These are phyloP conservation scores for Jamesozyma hellenica DNA, from an alignment of 805 yeast genomes.

Conservation along the genomic window DNA sequence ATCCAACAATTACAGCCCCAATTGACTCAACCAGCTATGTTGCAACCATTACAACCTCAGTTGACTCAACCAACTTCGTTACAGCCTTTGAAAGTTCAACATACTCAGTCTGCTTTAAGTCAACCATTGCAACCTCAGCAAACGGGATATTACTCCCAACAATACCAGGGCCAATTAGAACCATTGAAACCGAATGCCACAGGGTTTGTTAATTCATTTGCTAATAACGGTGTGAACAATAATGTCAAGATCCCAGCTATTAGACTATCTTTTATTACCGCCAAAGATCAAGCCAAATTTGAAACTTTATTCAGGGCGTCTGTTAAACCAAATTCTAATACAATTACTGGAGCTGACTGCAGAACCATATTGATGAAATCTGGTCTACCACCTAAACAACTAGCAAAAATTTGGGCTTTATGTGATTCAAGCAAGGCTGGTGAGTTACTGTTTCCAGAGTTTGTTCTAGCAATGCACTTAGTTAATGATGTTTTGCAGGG, in stretches of 20 bases:
- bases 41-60: slow-evolving; percentile 9
- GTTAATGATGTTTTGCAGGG: slow-evolving; percentile 73
- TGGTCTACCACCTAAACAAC: slow-evolving; percentile 58
- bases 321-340: slow-evolving; percentile 43
- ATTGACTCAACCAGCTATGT: slow-evolving; percentile 20
- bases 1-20: slow-evolving; percentile 5
- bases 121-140: slow-evolving; percentile 29
- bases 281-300: slow-evolving; percentile 76
- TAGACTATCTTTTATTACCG: slow-evolving; percentile 74
- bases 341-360: slow-evolving; percentile 62
- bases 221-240: slow-evolving; percentile 40
- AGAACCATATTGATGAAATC: slow-evolving; percentile 73
- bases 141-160: slow-evolving; percentile 38
- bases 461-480: slow-evolving; percentile 82
- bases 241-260: slow-evolving; percentile 61
- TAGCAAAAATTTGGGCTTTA: slow-evolving; percentile 83
- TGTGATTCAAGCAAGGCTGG: slow-evolving; percentile 88
- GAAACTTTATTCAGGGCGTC: slow-evolving; percentile 76
- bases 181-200: slow-evolving; percentile 37
- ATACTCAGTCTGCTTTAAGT: neutral
- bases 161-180: slow-evolving; percentile 24
- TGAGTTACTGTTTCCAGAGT: slow-evolving; percentile 80
- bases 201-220: slow-evolving; percentile 36
- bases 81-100: slow-evolving; percentile 4
- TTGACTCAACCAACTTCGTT: slow-evolving; percentile 23